Conservation (phyloP, 108 stramenopile genomes). For the Chaetoceros tenuissimus region DNA sequence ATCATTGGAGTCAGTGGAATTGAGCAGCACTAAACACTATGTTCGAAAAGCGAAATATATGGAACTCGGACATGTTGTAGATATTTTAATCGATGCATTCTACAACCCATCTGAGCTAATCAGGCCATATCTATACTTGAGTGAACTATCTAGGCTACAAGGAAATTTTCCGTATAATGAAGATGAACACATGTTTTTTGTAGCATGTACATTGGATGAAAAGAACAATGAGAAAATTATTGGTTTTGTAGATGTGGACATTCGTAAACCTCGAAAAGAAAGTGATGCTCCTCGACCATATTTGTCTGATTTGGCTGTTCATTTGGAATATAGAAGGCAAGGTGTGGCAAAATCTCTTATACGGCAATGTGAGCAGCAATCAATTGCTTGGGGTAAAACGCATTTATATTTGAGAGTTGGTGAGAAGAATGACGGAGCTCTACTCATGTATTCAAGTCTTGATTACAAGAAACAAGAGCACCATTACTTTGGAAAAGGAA, state of each 20-base stretch:
- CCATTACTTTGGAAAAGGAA: slow-evolving; percentile 13
- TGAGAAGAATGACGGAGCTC: slow-evolving; percentile 41
- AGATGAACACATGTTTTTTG: slow-evolving; percentile 27
- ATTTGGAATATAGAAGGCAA: slow-evolving; percentile 22
- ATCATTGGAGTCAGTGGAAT: neutral
- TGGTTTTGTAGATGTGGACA: slow-evolving; percentile 46
- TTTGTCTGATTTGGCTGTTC: slow-evolving; percentile 33
- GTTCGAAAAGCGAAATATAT: slow-evolving; percentile 13
- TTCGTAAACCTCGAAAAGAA: slow-evolving; percentile 12
- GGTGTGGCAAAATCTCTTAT: slow-evolving; percentile 29
- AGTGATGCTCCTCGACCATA: slow-evolving; percentile 33
- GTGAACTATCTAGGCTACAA: slow-evolving; percentile 42
- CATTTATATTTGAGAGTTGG: slow-evolving; percentile 44
- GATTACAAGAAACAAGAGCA: slow-evolving; percentile 25
- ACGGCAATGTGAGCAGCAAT: neutral
- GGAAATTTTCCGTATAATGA: slow-evolving; percentile 35
- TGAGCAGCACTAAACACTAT: neutral
- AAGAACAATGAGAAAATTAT: slow-evolving; percentile 18
- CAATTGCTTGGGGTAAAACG: neutral
- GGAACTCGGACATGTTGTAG: slow-evolving; percentile 25
- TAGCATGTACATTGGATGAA: slow-evolving; percentile 10
- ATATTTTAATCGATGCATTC: slow-evolving; percentile 33
- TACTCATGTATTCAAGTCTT: slow-evolving; percentile 36
- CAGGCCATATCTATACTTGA: slow-evolving; percentile 8
- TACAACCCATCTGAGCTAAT: slow-evolving; percentile 16